Base-by-base conservation (phyloP, 176 grass and related monocot species). In the Cenchrus purpureus region DNA sequence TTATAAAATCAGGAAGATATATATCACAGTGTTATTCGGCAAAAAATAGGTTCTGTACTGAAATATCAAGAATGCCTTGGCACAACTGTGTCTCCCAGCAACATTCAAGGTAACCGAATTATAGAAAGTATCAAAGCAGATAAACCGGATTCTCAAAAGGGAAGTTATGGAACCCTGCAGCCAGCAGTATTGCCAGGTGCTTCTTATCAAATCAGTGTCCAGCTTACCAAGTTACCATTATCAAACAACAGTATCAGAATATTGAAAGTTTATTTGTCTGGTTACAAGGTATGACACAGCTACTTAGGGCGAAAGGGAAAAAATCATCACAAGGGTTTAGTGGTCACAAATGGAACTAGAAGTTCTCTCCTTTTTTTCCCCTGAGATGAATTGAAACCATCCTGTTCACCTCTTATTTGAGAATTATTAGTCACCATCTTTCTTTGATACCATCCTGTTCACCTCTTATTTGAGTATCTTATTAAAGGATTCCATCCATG, bases 1-100 rank as follows among this genome's bases (percentile, higher is more conserved):
- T 86, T 34, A 68, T 12, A 67, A 67, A 84, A 82, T 77, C 42
- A 85, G 51, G 32, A 54, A 71, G 60, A 59, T 8, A 15, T 29
- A 83, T 13, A 49, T 12, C 2, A 78, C 5, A 65, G 6, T 77
- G 70, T 70, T 82, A 79, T 70, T 51, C 46, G 72, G 68, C 76
- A 37, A 2, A 37, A 55, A 53, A 4, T 19, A 31, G 60, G 13
- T 62, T 65, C 45, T 74, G 63, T n/a, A 86, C 32, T 60, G 62
- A 50, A 73, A 78, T 4, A 10, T 82, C 31, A 56, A n/a, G 32
- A 28, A 42, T 34, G 37, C 19, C 43, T 54, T 54, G 13, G 55
- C 3, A 0, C 29, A 87, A 82, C 59, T 74, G 51, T 75, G 61
- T 28, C 64, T 65, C 43, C 17, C 4, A 1, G 9, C 40, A 46